These are phyloP conservation scores for Adansonia rubrostipa DNA, from an alignment of 441 rosid species.

Conservation along the genomic window DNA sequence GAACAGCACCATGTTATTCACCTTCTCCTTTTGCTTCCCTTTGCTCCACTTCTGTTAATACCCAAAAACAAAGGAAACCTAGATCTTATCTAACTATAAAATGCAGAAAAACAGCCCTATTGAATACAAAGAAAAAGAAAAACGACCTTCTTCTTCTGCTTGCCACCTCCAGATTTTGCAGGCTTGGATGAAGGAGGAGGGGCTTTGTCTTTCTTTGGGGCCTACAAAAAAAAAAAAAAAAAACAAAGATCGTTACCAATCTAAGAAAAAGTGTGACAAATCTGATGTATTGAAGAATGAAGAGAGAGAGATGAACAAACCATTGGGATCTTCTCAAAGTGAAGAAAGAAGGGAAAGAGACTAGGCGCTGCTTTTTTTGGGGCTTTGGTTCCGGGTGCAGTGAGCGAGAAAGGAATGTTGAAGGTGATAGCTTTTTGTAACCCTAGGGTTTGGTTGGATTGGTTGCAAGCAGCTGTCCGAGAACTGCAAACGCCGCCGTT, in stretches of 20 bases:
- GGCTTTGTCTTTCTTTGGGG: slow-evolving; percentile 71
- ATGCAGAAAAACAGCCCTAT: background rate
- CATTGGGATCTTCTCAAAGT: slow-evolving; percentile 5
- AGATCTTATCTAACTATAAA: background rate
- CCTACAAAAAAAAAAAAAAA: slow-evolving; percentile 33
- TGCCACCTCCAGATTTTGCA: slow-evolving; percentile 72
- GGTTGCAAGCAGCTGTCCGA: no score
- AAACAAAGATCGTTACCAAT: background rate
- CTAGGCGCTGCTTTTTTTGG: background rate
- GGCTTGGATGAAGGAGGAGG: slow-evolving; percentile 77
- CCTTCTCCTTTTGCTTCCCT: slow-evolving; percentile 80
- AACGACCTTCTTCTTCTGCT: slow-evolving; percentile 74
- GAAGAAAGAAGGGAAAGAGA: background rate
- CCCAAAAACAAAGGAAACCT: background rate
- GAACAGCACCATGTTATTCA: slow-evolving; percentile 74
- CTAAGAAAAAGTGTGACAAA: background rate
- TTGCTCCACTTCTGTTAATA: slow-evolving; percentile 75
- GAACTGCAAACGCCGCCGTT: background rate
- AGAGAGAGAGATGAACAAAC: background rate
- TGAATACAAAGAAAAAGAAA: background rate
- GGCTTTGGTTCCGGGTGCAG: background rate
- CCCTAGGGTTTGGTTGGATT: background rate
- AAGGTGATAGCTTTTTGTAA: background rate
- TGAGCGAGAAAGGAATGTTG: no score
- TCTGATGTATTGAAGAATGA: background rate